These are phyloP conservation scores for Termitomyces sp. DNA, from an alignment of 768 basidiomycete species.

Conservation along the genomic window DNA sequence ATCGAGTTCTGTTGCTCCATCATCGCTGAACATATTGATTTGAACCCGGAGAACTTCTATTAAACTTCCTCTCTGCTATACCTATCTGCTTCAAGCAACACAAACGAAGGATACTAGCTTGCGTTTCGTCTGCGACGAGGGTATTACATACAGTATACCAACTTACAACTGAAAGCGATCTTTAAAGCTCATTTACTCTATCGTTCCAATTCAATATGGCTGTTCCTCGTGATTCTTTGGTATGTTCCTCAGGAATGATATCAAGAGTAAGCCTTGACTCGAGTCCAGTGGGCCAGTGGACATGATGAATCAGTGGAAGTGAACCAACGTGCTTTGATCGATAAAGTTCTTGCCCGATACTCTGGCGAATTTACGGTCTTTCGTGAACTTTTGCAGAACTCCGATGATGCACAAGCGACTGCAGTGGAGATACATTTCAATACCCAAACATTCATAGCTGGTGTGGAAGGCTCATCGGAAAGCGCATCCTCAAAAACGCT, in stretches of 20 bases:
- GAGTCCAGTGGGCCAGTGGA: slow-evolving; percentile 45
- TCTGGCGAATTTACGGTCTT: slow-evolving; percentile 87
- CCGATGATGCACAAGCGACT: slow-evolving; percentile 82
- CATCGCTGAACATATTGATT: neutral
- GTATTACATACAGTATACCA: neutral
- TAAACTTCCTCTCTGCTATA: neutral
- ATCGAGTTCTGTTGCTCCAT: neutral
- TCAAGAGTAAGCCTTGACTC: neutral
- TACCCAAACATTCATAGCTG: slow-evolving; percentile 45
- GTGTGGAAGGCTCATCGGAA: slow-evolving; percentile 14
- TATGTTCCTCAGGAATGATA: slow-evolving; percentile 4
- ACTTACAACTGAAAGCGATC: neutral
- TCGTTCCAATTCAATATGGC: slow-evolving; percentile 7
- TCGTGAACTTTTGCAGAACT: slow-evolving; percentile 91
- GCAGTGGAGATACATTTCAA: slow-evolving; percentile 78
- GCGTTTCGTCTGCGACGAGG: neutral
- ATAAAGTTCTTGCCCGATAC: slow-evolving; percentile 95
- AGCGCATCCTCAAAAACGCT: slow-evolving; percentile 20
- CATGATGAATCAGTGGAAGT: slow-evolving; percentile 84
- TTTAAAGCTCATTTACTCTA: neutral
- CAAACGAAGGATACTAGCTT: neutral
- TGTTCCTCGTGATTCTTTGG: slow-evolving; percentile 23
- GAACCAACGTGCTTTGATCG: slow-evolving; percentile 93
- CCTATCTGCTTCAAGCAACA: neutral
- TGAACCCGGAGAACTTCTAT: neutral